Percentiles rank a stretch among this genome's conserved stretches.
These are phyloP conservation scores for Ceratobasidium sp. DNA, from an alignment of 1,284 basidiomycete species.

Conservation along the genomic window DNA sequence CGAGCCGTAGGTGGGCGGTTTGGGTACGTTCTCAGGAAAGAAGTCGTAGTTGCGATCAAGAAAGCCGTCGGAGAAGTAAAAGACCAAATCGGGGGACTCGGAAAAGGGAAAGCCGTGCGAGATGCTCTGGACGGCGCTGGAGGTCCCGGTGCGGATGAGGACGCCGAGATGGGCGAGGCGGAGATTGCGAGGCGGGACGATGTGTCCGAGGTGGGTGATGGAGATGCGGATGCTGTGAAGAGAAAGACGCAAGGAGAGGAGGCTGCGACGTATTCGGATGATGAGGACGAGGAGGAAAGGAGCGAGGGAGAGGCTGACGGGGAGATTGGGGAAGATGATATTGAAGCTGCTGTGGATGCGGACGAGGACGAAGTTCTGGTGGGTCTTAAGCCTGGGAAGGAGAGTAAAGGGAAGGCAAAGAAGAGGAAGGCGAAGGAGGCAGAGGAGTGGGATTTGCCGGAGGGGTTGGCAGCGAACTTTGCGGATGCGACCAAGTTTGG, in stretches of 20 bases:
- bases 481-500: constrained; percentile 51
- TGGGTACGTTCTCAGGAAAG: constrained; percentile 85
- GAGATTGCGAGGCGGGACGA: constrained; percentile 55
- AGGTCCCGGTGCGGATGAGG: constrained; percentile 58
- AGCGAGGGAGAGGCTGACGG: constrained; percentile 60
- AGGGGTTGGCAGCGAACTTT: constrained; percentile 45
- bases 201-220: constrained; percentile 78
- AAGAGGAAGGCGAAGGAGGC: constrained; percentile 54
- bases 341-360: constrained; percentile 72
- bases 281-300: constrained; percentile 61
- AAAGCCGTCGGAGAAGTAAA: constrained; percentile 84
- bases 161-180: constrained; percentile 57
- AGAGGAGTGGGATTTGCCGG: constrained; percentile 54
- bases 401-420: constrained; percentile 52
- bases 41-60: constrained; percentile 88
- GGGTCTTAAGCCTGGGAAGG: not conserved
- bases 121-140: constrained; percentile 57
- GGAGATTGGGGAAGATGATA: constrained; percentile 61
- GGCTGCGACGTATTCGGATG: constrained; percentile 72
- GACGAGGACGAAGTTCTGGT: constrained; percentile 51
- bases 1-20: constrained; percentile 80
- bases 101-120: constrained; percentile 73
- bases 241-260: constrained; percentile 68
- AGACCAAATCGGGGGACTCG: constrained; percentile 82
- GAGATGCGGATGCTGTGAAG: constrained; percentile 79